Evolutionary conservation across 139 green algal genomes (phyloP).

Genomic region (Tetradesmus obliquus): DNA sequence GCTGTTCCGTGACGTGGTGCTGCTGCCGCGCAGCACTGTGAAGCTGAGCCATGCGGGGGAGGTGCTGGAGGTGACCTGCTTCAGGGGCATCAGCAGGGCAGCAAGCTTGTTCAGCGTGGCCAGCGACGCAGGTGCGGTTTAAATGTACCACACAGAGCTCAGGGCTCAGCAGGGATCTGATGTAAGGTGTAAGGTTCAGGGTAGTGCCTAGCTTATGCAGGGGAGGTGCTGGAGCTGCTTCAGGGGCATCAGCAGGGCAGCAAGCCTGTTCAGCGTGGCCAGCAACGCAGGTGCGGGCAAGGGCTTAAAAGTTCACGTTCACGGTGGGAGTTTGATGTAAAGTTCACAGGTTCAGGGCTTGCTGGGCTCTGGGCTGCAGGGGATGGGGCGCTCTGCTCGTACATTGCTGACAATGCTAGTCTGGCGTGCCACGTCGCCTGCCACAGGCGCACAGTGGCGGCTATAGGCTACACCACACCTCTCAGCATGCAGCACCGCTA

Average conservation of each 20-base stretch:
- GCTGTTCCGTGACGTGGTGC: slow-evolving; percentile 11
- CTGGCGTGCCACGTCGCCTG: too few relatives aligned
- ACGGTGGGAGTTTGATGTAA: too few relatives aligned
- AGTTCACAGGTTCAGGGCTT: too few relatives aligned
- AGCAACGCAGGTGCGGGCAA: slow-evolving; percentile 32
- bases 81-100: slow-evolving; percentile 43
- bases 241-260: slow-evolving; percentile 32
- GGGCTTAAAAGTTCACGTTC: too few relatives aligned
- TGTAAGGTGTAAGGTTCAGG: not conserved
- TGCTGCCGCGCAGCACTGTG: slow-evolving; percentile 44
- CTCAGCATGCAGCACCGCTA: too few relatives aligned
- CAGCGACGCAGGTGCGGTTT: slow-evolving; percentile 42
- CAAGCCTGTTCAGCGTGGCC: slow-evolving; percentile 33
- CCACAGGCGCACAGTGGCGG: too few relatives aligned
- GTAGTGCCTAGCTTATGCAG: not conserved
- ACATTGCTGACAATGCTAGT: too few relatives aligned
- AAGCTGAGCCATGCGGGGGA: slow-evolving; percentile 40
- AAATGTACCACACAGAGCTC: not conserved
- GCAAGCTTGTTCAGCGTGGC: slow-evolving; percentile 39
- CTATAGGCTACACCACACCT: too few relatives aligned
- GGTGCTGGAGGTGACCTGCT: slow-evolving; percentile 51
- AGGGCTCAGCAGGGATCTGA: not conserved
- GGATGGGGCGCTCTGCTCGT: too few relatives aligned
- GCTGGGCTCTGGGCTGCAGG: too few relatives aligned
- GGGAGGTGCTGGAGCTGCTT: slow-evolving; percentile 51